These are phyloP conservation scores for Phycomyces nitens DNA, from an alignment of 192 early-diverging fungal species.

Conservation along the genomic window DNA sequence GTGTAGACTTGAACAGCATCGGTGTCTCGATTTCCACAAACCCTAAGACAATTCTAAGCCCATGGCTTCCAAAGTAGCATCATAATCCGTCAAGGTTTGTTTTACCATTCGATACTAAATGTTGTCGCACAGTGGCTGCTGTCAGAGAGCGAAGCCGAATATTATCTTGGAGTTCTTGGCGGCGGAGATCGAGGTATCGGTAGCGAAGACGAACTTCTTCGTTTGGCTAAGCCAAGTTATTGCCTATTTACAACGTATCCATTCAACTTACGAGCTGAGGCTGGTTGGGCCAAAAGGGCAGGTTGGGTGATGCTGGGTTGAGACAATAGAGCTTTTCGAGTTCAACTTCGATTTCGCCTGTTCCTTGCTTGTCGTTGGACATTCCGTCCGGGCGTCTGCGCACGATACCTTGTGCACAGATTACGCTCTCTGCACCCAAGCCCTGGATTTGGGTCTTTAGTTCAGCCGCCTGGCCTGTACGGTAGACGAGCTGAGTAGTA, in stretches of 20 bases:
- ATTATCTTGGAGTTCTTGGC: slow-evolving; percentile 71
- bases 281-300: slow-evolving; percentile 61
- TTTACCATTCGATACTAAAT: slow-evolving; percentile 60
- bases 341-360: slow-evolving; percentile 73
- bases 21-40: slow-evolving; percentile 95
- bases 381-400: slow-evolving; percentile 48
- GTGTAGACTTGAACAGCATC: slow-evolving; percentile 85
- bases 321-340: slow-evolving; percentile 57
- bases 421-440: slow-evolving; percentile 67
- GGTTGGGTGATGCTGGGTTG: slow-evolving; percentile 57
- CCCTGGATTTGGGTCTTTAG: slow-evolving; percentile 43
- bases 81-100: too few species aligned
- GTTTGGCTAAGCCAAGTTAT: slow-evolving; percentile 50
- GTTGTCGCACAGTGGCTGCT: slow-evolving; percentile 65
- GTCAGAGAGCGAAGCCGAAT: slow-evolving; percentile 65
- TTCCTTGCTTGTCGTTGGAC: slow-evolving; percentile 39
- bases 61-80: too few species aligned
- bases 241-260: too few species aligned
- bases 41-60: slow-evolving; percentile 33
- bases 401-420: slow-evolving; percentile 66
- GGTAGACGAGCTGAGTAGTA: slow-evolving; percentile 67
- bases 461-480: slow-evolving; percentile 12
- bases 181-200: slow-evolving; percentile 79
- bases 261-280: slow-evolving; percentile 46
- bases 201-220: slow-evolving; percentile 76